Conservation (phyloP, 2,329 filamentous ascomycete species). For the Pochonia chlamydosporia region DNA sequence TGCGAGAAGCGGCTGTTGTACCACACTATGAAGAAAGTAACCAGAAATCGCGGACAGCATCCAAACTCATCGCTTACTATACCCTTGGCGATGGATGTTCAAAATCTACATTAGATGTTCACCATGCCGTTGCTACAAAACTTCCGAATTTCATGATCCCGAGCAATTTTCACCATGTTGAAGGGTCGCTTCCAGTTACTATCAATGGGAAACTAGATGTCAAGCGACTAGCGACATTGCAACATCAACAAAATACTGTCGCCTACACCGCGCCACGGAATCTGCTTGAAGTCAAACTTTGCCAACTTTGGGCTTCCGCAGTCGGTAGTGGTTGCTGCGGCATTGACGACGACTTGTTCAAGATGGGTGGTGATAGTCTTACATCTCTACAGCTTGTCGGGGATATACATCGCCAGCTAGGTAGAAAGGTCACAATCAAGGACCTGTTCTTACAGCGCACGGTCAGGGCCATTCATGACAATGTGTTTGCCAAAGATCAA, state of each 20-base stretch:
- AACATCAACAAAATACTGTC: background rate
- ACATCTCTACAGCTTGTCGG: background rate
- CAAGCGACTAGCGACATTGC: background rate
- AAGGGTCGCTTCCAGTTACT: slow-evolving; percentile 2
- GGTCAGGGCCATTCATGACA: background rate
- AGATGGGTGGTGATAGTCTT: background rate
- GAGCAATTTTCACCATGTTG: background rate
- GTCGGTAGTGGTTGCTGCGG: background rate
- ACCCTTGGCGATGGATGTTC: background rate
- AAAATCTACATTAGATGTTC: slow-evolving; percentile 1
- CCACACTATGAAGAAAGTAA: background rate
- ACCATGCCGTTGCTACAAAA: background rate
- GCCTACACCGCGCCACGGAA: background rate
- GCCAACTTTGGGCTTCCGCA: background rate
- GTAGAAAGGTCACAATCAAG: background rate
- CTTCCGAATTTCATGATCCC: slow-evolving; percentile 5
- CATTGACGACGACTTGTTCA: slow-evolving; percentile 1
- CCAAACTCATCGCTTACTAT: slow-evolving; percentile 5
- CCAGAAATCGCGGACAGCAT: background rate
- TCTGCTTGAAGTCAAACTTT: background rate
- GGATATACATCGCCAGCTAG: background rate
- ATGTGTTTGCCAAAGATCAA: background rate
- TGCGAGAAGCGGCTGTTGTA: slow-evolving; percentile 8
- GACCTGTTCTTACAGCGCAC: slow-evolving; percentile 1
- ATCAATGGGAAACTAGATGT: slow-evolving; percentile 9